Percentiles rank a stretch among this genome's conserved stretches.
These are phyloP conservation scores for Yarrowia deformans DNA, from an alignment of 805 yeast genomes.

Conservation along the genomic window DNA sequence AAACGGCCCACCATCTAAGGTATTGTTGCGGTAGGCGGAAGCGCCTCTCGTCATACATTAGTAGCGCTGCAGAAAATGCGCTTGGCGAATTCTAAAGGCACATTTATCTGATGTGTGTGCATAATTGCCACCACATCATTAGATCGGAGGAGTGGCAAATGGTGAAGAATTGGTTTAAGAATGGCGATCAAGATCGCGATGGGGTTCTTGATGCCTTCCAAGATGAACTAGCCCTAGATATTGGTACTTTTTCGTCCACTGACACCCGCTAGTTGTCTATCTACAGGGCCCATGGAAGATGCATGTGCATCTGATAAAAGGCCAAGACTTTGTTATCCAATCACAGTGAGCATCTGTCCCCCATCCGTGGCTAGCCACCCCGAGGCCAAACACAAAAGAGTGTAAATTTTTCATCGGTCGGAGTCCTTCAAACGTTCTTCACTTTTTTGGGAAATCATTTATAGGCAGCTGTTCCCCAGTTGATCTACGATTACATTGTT, in stretches of 20 bases:
- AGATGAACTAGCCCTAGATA: background rate
- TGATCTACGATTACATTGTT: background rate
- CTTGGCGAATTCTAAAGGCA: slow-evolving; percentile 20
- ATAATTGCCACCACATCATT: slow-evolving; percentile 29
- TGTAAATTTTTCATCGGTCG: slow-evolving; percentile 5
- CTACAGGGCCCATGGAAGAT: background rate
- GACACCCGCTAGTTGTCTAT: background rate
- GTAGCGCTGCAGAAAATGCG: slow-evolving; percentile 6
- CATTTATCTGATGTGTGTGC: slow-evolving; percentile 32
- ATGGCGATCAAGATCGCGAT: background rate
- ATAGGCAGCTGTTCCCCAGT: slow-evolving; percentile 1
- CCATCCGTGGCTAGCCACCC: background rate
- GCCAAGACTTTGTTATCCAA: slow-evolving; percentile 38
- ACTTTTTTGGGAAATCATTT: slow-evolving; percentile 7
- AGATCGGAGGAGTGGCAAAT: background rate
- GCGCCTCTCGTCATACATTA: background rate
- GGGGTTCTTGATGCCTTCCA: background rate
- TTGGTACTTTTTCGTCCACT: background rate
- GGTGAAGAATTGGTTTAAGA: background rate
- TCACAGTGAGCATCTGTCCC: background rate
- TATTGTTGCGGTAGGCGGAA: background rate
- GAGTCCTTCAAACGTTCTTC: background rate
- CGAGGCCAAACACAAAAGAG: background rate
- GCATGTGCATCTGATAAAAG: slow-evolving; percentile 35
- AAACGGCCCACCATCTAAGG: no score